Evolutionary conservation across 345 rosid species (phyloP), one percentile per base, ranked within the genome.

Genomic region (Cardamine occulta): DNA sequence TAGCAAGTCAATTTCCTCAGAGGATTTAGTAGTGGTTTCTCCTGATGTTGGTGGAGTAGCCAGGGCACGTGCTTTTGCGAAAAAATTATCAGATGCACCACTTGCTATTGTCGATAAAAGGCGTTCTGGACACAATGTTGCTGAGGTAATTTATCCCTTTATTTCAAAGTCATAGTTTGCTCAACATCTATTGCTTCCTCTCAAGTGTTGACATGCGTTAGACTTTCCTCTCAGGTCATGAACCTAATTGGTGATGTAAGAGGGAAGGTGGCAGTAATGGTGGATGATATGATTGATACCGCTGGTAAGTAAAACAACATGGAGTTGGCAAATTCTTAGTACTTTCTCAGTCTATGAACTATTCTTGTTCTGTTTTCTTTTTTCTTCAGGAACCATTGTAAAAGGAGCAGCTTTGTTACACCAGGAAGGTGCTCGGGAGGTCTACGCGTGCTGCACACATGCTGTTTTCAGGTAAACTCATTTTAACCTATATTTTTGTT

Each of bases 1-100:
- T 24, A 94, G 98, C 85, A 94, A 94, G 89, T 83, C 81, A 9
- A 86, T 94, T 75, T 80, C 84, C 68, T 85, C 91, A 10, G 86
- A 83, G 76, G 98, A 91, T 77, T 79, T 94, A 80, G 97, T 94
- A 39, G 98, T 94, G 65, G 98, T 94, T 80, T 94, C 98, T 29
- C 98, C 98, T 73, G 98, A 94, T 76, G 98, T 94, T 71, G 98
- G 98, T 66, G 98, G 98, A 72, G 97, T 91, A 47, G 98, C 98
- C n/a, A 85, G 98, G 57, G 98, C 98, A 72, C 97, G 97, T 12
- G 86, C 97, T 63, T 94, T 94, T 79, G 96, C 98, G 17, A 94
- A 94, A 80, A 94, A 91, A 58, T 76, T 94, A 63, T 91, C 96
- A 1, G 97, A 91, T 80, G 98, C 98, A 8, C 98, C 98, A 23